These are phyloP conservation scores for Xylaria multiplex DNA, from an alignment of 2,329 filamentous ascomycete genomes.

Conservation along the genomic window DNA sequence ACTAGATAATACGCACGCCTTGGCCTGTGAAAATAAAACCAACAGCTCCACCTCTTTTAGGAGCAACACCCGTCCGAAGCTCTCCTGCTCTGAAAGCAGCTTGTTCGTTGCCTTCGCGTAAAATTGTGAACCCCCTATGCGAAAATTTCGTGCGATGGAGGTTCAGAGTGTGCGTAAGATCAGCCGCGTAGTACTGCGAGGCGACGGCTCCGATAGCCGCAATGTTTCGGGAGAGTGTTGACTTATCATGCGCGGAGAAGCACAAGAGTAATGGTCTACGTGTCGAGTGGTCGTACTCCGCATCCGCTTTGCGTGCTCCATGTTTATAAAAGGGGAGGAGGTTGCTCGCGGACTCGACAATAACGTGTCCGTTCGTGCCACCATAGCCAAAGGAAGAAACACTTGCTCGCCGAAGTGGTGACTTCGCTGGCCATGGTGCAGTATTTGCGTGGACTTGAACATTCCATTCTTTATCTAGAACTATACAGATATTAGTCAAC, in stretches of 20 bases:
- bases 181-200: conserved; percentile 34
- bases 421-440: conserved; percentile 34
- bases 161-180: conserved; percentile 38
- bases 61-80: conserved; percentile 12
- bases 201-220: conserved; percentile 34
- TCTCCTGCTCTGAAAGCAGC: conserved; percentile 18
- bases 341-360: conserved; percentile 35
- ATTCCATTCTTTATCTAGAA: conserved; percentile 40
- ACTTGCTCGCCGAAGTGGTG: conserved; percentile 32
- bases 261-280: conserved; percentile 37
- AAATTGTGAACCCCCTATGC: conserved; percentile 30
- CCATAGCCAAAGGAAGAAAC: conserved; percentile 43
- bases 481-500: conserved; percentile 6
- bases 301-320: conserved; percentile 31
- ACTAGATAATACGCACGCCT: conserved; percentile 32
- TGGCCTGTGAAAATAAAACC: conserved; percentile 46
- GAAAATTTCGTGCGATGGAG: conserved; percentile 33
- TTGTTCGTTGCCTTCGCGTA: conserved; percentile 27
- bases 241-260: conserved; percentile 40
- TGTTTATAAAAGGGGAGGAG: conserved; percentile 38
- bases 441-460: conserved; percentile 38
- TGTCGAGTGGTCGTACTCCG: conserved; percentile 22
- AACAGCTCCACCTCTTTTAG: conserved; percentile 11
- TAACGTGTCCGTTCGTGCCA: conserved; percentile 36
- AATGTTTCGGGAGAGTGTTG: conserved; percentile 39